Base-by-base conservation (phyloP, 2,329 filamentous ascomycete species). In the Microsporum ferrugineum region DNA sequence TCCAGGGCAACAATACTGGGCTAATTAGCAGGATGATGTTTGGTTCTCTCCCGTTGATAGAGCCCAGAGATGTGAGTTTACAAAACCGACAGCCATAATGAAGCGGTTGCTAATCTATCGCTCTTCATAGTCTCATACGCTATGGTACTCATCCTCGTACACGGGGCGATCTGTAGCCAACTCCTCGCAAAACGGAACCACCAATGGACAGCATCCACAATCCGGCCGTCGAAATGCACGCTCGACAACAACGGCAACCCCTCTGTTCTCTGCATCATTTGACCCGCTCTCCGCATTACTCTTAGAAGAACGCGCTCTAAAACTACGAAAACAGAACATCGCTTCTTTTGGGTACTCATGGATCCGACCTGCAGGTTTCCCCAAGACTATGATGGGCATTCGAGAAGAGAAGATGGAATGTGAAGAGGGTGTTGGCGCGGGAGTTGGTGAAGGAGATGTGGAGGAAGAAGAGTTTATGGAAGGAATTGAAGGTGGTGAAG, bases 301-400 rank as follows among this genome's bases (percentile, higher is more conserved):
- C 31, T 77, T 84, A 47, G 92, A 96, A 71, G 94, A 97, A 76
- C 82, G 85, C 63, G 82, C 85, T 62, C 81, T 95, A 65, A 83
- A 86, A 60, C 82, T 87, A 6, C 89, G 92, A 55, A 90, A 91
- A 69, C 77, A 84, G 56, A 90, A 92, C 66, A 87, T 97, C 34
- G 84, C 88, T 56, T 88, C 91, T 69, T 96, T 95, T 71, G 94
- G 94, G 63, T 88, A 86, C 66, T 83, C 83, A 51, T 99, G 94
- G 94, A 86, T 99, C 61, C 88, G 88, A 62, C 94, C 94, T 0
- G 91, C 90, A 0, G 94, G 92, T 5, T 82, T 96, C 60, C 73
- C 84, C 61, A 99, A 97, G 79, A 96, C 92, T 0, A 84, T 96
- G 63, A 87, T 95, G 71, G 91, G 95, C 64, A 84, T 91, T 76